Base-by-base conservation (phyloP, 805 yeast species). In the Helenozyma baotianmanensis region DNA sequence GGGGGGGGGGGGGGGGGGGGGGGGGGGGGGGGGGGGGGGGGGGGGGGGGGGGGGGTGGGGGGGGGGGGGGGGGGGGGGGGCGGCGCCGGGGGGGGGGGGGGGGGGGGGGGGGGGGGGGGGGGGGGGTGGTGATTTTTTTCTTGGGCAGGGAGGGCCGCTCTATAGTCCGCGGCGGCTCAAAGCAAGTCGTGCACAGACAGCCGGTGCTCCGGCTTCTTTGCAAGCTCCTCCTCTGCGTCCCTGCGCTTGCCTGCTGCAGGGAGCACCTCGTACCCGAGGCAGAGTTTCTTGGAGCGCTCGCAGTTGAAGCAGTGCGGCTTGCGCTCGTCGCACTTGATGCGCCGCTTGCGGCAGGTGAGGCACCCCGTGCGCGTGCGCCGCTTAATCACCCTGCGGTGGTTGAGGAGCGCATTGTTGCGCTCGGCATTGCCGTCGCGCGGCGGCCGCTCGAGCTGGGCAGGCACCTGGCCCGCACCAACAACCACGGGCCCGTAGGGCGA, bases 321-420 rank as follows among this genome's bases (percentile, higher is more conserved):
- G 30, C 79, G 56, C 59, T 82, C 89, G 55, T 82, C 89, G 56
- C 89, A 82, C 58, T 81, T 81, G 48, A 81, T 78, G 27, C 88
- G 62, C 40, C 88, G 60, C 50, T 76, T 72, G 21, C 88, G 67
- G 52, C 89, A 82, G 1, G 89, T 82, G 35, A 80, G 56, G 53
- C 89, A 82, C 2, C 90, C 90, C 0, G 88, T 80, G 48, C 83
- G 64, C 2, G 88, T 82, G 32, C 89, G 63, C 28, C 80, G 62
- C 47, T 78, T 72, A 39, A 75, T 67, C 40, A 69, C 64, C 29
- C 74, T 53, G 30, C 72, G 50, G 38, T 62, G 63, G 44, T 55
- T 53, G 30, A 60, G 23, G 33, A 55, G 42, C 16, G 63, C 60
- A 27, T 58, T 54, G 36, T 57, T 58, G 21, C 56, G 43, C 16